These are phyloP conservation scores for Phlebiopsis flavidoalba DNA, from an alignment of 768 basidiomycete species.

Conservation along the genomic window DNA sequence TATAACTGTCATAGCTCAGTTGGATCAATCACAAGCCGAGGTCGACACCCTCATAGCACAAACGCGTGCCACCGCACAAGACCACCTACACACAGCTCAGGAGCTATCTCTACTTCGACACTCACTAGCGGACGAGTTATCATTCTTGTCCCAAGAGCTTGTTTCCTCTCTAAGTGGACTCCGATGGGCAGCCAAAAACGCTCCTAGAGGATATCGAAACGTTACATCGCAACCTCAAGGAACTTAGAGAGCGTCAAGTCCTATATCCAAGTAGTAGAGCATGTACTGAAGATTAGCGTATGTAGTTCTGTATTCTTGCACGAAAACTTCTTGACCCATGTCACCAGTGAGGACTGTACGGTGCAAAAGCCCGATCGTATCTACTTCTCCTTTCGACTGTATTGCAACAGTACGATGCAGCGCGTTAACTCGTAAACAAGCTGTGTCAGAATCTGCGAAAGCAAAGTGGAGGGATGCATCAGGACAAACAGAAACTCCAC, in stretches of 20 bases:
- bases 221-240: conserved; percentile 70
- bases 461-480: conserved; percentile 39
- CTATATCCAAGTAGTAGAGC: conserved; percentile 73
- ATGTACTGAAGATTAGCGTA: conserved; percentile 71
- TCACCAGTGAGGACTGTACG: conserved; percentile 52
- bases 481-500: conserved; percentile 47
- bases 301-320: conserved; percentile 15
- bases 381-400: conserved; percentile 36
- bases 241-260: conserved; percentile 69
- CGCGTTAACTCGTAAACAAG: conserved; percentile 51
- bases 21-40: conserved; percentile 44
- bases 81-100: conserved; percentile 59
- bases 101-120: conserved; percentile 74
- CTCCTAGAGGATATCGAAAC: conserved; percentile 80
- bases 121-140: conserved; percentile 71
- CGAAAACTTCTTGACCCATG: background rate
- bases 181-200: conserved; percentile 47
- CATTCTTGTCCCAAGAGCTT: conserved; percentile 60
- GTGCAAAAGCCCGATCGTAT: conserved; percentile 43
- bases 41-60: conserved; percentile 43
- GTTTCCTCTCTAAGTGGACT: conserved; percentile 49
- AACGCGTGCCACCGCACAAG: conserved; percentile 42
- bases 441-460: conserved; percentile 42
- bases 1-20: conserved; percentile 47
- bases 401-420: conserved; percentile 47